Base-by-base conservation (phyloP, 768 basidiomycete species). In the Lactarius hatsudake region DNA sequence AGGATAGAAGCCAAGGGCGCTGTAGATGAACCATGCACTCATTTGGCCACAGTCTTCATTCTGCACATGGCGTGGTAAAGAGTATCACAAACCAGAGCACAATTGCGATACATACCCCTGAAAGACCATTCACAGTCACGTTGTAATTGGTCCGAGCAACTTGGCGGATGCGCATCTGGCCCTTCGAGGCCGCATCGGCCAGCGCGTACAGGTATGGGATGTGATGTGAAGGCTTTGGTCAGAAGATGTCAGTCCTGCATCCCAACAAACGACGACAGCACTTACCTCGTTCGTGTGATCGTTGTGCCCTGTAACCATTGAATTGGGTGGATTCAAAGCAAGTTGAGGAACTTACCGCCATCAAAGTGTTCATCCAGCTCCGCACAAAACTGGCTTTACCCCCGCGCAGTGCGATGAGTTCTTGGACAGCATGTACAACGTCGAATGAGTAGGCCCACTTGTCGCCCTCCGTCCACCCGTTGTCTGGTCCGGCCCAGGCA, bases 41-140 rank as follows among this genome's bases (percentile, higher is more conserved):
- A 94, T 94, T 74, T 94, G 92, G 1, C 92, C 91, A 69, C 91
- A 93, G 73, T 94, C 92, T 74, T 94, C 92, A 71, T 94, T 94
- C 88, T 92, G 67, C 1, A 20, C 12, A 62, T 9, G 7, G 26
- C 13, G 13, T 2, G 13, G 23, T 51, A 51, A 26, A 51, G 9
- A 51, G 9, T 13, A 5, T 23, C 48, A n/a, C 43, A 26, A 51
- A 26, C 5, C 51, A 51, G 4, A 26, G 23, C 51, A 13, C n/a
- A 51, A 51, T 51, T 23, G 36, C 20, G 18, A 30, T 17, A 76
- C 83, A 26, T 72, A 90, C 90, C 18, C 91, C 91, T 5, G 89
- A 86, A 4, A 94, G 78, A 2, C 93, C 92, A 45, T 80, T 83
- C 0, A 87, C 81, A 0, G 88, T 86, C 56, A 84, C 82, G 64